Evolutionary conservation across 1,284 basidiomycete genomes (phyloP).

Genomic region (Fomitopsis betulina): DNA sequence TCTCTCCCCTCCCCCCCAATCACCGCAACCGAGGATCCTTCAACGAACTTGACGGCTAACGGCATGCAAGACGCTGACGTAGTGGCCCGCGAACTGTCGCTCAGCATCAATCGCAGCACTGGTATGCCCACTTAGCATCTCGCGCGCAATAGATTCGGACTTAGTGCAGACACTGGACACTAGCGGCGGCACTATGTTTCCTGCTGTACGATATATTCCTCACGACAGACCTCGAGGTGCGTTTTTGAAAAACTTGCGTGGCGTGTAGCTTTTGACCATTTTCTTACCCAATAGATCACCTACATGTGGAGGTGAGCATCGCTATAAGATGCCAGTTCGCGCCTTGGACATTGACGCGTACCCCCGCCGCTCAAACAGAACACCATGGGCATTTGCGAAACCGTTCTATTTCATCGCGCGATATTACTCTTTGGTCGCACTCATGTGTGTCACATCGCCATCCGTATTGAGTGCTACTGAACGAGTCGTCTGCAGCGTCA

Average conservation of each 20-base stretch:
- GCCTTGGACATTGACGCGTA: too few relatives aligned
- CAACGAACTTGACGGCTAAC: neutral
- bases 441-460: constrained; percentile 16
- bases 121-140: neutral
- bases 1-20: neutral
- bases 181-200: constrained; percentile 20
- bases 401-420: constrained; percentile 23
- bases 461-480: neutral
- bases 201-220: constrained; percentile 35
- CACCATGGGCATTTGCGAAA: constrained; percentile 22
- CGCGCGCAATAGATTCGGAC: neutral
- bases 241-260: neutral
- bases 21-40: neutral
- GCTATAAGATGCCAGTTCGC: neutral
- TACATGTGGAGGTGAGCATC: constrained; percentile 15
- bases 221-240: constrained; percentile 35
- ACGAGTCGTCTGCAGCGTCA: constrained; percentile 11
- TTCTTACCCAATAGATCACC: constrained; percentile 4
- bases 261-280: too few relatives aligned
- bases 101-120: neutral
- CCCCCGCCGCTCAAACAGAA: constrained; percentile 11
- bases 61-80: neutral
- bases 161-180: neutral
- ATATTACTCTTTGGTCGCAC: constrained; percentile 22
- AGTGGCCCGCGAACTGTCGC: neutral